Evolutionary conservation across 2,329 filamentous ascomycete genomes (phyloP).

Genomic region (Xylariaceae sp.): DNA sequence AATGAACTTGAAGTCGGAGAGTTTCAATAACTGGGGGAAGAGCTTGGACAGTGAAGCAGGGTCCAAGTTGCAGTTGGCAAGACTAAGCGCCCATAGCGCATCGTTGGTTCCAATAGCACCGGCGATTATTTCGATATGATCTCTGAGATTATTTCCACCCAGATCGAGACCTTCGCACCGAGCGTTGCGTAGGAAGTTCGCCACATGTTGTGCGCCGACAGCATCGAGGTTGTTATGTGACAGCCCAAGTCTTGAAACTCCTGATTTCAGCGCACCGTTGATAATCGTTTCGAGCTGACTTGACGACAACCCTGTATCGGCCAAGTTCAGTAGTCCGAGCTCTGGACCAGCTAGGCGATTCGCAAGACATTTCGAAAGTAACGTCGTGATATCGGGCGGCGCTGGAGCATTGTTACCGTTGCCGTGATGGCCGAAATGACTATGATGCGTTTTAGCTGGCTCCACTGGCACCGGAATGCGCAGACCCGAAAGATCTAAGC

Average conservation of each 20-base stretch:
- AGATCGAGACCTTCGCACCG: slow-evolving; percentile 85
- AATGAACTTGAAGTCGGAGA: slow-evolving; percentile 76
- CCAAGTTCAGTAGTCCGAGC: slow-evolving; percentile 77
- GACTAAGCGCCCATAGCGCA: slow-evolving; percentile 72
- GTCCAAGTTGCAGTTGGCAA: slow-evolving; percentile 78
- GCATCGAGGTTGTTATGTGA: slow-evolving; percentile 74
- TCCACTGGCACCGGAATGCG: slow-evolving; percentile 55
- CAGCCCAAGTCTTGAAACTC: slow-evolving; percentile 72
- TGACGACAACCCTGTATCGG: slow-evolving; percentile 68
- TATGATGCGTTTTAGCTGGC: slow-evolving; percentile 21
- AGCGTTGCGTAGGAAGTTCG: slow-evolving; percentile 68
- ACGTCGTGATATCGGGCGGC: slow-evolving; percentile 51
- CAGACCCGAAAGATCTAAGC: slow-evolving; percentile 80
- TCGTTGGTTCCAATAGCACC: slow-evolving; percentile 48
- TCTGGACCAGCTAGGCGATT: slow-evolving; percentile 70
- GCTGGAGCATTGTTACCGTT: slow-evolving; percentile 30
- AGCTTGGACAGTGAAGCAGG: slow-evolving; percentile 68
- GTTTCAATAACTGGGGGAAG: slow-evolving; percentile 64
- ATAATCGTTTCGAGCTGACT: slow-evolving; percentile 69
- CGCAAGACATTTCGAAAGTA: slow-evolving; percentile 69
- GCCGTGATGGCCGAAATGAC: slow-evolving; percentile 28
- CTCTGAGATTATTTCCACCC: slow-evolving; percentile 70
- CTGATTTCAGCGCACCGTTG: slow-evolving; percentile 75
- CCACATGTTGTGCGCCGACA: slow-evolving; percentile 69
- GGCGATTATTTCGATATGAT: slow-evolving; percentile 50